phyloP scores from a whole-genome alignment of 495 filamentous ascomycete genomes.

The Talaromyces trachyspermus region DNA sequence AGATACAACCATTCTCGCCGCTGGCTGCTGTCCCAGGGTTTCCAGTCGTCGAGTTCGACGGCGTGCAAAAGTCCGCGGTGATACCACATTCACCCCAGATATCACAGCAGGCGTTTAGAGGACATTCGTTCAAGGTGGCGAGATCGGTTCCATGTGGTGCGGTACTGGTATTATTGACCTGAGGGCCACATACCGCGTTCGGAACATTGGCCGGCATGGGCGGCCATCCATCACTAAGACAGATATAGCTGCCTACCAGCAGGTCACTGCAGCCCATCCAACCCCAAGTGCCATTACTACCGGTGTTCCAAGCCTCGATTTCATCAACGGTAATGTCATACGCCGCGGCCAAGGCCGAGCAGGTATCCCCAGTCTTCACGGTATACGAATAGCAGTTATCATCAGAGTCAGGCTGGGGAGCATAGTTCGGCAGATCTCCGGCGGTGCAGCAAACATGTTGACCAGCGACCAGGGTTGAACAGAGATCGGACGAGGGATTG shows the following conservation, averaged over 20 bases:
- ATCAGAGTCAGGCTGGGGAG: conserved; percentile 32
- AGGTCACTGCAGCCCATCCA: conserved; percentile 39
- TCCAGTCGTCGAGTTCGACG: conserved; percentile 15
- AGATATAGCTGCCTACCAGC: conserved; percentile 24
- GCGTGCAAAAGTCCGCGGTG: conserved; percentile 38
- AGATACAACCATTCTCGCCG: conserved; percentile 37
- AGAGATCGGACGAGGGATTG: conserved; percentile 29
- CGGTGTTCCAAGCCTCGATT: conserved; percentile 18
- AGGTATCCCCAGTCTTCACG: conserved; percentile 24
- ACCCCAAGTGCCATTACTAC: conserved; percentile 43
- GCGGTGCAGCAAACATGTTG: conserved; percentile 41
- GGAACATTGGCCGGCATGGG: conserved; percentile 34
- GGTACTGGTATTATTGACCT: conserved; percentile 23
- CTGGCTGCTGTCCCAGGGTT: conserved; percentile 28
- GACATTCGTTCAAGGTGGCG: conserved; percentile 18
- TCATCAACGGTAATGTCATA: conserved; percentile 23
- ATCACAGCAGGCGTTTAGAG: conserved; percentile 24
- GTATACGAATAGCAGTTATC: conserved; percentile 33
- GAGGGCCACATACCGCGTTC: conserved; percentile 39
- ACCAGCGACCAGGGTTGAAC: conserved; percentile 22
- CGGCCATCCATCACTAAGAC: conserved; percentile 38
- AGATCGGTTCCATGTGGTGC: conserved; percentile 11
- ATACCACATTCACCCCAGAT: conserved; percentile 45
- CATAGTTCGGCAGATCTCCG: conserved; percentile 28
- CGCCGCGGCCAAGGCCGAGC: conserved; percentile 16